A percentile compares a stretch with the other conserved stretches of the same genome.
Conservation (phyloP, 306 rosid genomes). For the Ochetophila trinervis region DNA sequence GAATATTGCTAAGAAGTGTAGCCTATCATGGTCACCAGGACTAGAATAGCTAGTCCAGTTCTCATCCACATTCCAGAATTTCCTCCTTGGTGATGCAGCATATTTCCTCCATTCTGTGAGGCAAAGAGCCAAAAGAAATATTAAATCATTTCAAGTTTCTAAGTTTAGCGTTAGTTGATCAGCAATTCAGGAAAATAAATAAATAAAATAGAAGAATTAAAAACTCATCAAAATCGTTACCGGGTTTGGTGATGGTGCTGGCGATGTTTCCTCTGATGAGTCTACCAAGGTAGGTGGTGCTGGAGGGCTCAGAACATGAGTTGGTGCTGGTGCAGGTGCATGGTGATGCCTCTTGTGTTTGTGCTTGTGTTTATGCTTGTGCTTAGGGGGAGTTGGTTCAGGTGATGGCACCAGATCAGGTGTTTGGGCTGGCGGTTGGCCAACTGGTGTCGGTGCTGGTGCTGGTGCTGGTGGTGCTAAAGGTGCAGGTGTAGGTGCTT, state of each 20-base stretch:
- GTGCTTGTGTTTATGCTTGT: conserved; percentile 48
- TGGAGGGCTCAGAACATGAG: conserved; percentile 68
- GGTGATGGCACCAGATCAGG: conserved; percentile 50
- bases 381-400: conserved; percentile 59
- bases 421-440: conserved; percentile 37
- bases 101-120: conserved; percentile 61
- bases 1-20: conserved; percentile 37
- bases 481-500: conserved; percentile 53
- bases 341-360: conserved; percentile 55
- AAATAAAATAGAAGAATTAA: neutral
- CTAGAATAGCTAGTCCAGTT: conserved; percentile 43
- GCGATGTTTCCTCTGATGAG: conserved; percentile 47
- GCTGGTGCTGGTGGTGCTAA: conserved; percentile 44
- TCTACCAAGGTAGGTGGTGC: conserved; percentile 73
- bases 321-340: conserved; percentile 68
- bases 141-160: conserved; percentile 11
- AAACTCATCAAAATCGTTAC: conserved; percentile 39
- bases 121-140: conserved; percentile 7
- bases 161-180: neutral
- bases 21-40: conserved; percentile 49
- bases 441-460: conserved; percentile 47
- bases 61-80: conserved; percentile 39
- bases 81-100: conserved; percentile 40
- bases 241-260: conserved; percentile 91
- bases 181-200: neutral